A percentile compares a stretch with the other conserved stretches of the same genome.
phyloP scores from a whole-genome alignment of 2,329 filamentous ascomycete genomes.

The Pleurostoma richardsiae region DNA sequence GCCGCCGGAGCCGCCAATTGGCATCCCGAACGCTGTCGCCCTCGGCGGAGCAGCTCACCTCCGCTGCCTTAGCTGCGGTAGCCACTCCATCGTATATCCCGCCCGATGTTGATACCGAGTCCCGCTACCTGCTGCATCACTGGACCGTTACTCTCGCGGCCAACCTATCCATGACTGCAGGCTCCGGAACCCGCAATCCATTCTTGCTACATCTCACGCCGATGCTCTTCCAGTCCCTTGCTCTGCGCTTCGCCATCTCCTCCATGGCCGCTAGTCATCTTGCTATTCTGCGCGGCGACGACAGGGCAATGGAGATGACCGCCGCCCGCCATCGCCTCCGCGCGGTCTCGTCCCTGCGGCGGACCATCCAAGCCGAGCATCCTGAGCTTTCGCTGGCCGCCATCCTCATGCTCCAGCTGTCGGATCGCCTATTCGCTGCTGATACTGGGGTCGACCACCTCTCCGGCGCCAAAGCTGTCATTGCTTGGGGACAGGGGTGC shows the following conservation, averaged over 20 bases:
- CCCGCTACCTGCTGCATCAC: slow-evolving; percentile 17
- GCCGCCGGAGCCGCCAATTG: background rate
- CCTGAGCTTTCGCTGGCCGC: slow-evolving; percentile 21
- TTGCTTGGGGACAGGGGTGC: slow-evolving; percentile 10
- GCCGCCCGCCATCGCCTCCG: slow-evolving; percentile 15
- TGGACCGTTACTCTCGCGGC: slow-evolving; percentile 19
- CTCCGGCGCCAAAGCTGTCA: slow-evolving; percentile 21
- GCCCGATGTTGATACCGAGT: slow-evolving; percentile 2
- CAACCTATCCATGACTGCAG: slow-evolving; percentile 18
- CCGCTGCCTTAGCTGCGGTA: background rate
- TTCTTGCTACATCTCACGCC: slow-evolving; percentile 24
- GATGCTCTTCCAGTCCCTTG: slow-evolving; percentile 18
- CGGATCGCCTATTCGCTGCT: slow-evolving; percentile 21
- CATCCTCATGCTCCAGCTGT: slow-evolving; percentile 23
- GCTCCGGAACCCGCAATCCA: slow-evolving; percentile 15
- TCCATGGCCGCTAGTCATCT: slow-evolving; percentile 24
- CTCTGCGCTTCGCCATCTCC: slow-evolving; percentile 20
- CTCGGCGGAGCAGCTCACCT: background rate
- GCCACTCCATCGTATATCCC: background rate
- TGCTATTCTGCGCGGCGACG: slow-evolving; percentile 16
- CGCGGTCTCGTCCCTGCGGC: slow-evolving; percentile 8
- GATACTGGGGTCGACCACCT: slow-evolving; percentile 21
- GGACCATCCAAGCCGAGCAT: background rate
- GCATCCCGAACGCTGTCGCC: background rate
- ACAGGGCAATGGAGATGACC: slow-evolving; percentile 10